Evolutionary conservation across 139 green algal species (phyloP), one percentile per base, ranked within the genome.

Genomic region (Zygnema cylindricum): DNA sequence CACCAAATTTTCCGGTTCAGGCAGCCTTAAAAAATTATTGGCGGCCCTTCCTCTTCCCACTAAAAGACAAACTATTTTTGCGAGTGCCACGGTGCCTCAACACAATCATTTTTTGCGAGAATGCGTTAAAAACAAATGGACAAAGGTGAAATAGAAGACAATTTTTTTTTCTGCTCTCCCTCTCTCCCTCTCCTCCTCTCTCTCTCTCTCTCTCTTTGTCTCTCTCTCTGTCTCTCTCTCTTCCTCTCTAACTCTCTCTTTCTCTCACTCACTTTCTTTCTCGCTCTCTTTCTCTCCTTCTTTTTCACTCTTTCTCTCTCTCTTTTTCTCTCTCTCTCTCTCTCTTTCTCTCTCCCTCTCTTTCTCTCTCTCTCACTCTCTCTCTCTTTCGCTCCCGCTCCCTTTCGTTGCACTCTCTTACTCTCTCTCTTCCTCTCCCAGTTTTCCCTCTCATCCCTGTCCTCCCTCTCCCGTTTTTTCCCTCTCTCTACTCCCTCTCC

Each of bases 81-180:
- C 76, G 7, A 89, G 84, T 55, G 84, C 84, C 36, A 89, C 84
- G 32, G 38, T 89, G 54, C 84, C 84, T 16, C 84, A 89, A 76
- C 84, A 89, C 75, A 16, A 88, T 55, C 84, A 55, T 2, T 88
- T 88, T 3, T 36, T 86, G 36, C 23, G 16, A 2, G 73, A 89
- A 33, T 88, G 71, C 2, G 76, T 89, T 7, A 55, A 88, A 33
- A 89, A 89, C 42, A 89, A 89, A 55, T 89, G 84, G 84, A 71
- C 75, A 35, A 88, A 88, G 84, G 81, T 86, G 38, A 85, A 55
- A 23, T n/a, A n/a, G n/a, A n/a, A n/a, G n/a, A n/a, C n/a, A n/a
- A n/a, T n/a, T n/a, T n/a, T n/a, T n/a, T n/a, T n/a, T n/a, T n/a
- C n/a, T n/a, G n/a, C 49, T 11, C 35, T 79, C 3, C 71, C 49